Base-by-base conservation (phyloP, 441 rosid species). In the Gossypium aridum region DNA sequence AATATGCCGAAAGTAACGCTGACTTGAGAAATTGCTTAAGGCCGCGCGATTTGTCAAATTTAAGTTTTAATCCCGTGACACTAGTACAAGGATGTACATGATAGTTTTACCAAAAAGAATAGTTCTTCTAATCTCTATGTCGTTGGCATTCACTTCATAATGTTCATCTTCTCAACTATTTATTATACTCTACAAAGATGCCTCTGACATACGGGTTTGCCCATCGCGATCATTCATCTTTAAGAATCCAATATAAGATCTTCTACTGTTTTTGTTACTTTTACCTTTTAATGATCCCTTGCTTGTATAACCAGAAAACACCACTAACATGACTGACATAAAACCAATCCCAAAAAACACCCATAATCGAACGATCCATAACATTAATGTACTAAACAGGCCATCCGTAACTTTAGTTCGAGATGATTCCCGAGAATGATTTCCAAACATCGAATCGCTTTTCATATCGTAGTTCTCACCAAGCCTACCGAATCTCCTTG, bases 331-430 rank as follows among this genome's bases (percentile, higher is more conserved):
- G 70, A 92, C 91, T n/a, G 79, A 80, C 73, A 90, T 55, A 83
- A 93, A 92, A 60, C 91, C 97, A 55, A 91, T 70, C 7, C 94
- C 94, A 20, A 92, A 92, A 10, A 90, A 60, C 64, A 84, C 82
- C 98, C 99, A 93, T 37, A 91, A 64, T 3, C 80, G 80, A 1
- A 92, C 84, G 80, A 87, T 81, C 99, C 99, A 93, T 65, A 88
- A 57, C 82, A 83, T 88, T 75, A 91, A 86, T 74, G 92, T 79
- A 79, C 88, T 81, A 73, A 89, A 86, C 14, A 79, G 78, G 56
- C 90, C 87, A 23, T 92, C 92, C 0, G 71, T 74, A 37, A 22
- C 68, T 0, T 63, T 72, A 43, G 84, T 76, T 56, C 71, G 70
- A 63, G 81, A 76, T 43, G 86, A 75, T 56, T 80, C 87, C 82